Base-by-base conservation (phyloP, 1,284 basidiomycete genomes). In the Salmacisia buchloeana region DNA sequence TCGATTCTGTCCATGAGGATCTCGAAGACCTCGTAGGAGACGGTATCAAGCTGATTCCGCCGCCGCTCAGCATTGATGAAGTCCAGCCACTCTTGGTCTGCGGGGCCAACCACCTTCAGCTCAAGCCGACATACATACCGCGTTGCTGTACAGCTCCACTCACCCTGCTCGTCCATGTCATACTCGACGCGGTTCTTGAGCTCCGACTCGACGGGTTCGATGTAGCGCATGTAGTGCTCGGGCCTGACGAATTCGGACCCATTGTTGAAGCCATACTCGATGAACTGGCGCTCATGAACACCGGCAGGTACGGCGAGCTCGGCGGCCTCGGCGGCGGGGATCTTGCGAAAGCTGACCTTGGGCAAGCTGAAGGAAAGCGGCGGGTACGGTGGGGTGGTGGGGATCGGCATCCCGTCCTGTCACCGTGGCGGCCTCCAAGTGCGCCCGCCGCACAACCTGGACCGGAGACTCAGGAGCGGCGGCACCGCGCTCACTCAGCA, bases 111-210 rank as follows among this genome's bases (percentile, higher is more conserved):
- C n/a, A 57, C 60, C 27, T n/a, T 49, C 45, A 43, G 5, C 6
- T 43, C 39, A 49, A 29, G 36, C 41, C 35, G 21, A 69, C 35
- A 64, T 34, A 52, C 60, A 29, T 35, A 23, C 34, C 39, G 36
- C 35, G 25, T 3, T 27, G 27, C 12, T 29, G 18, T 10, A 21
- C 7, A 34, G 5, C 3, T 15, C 13, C 18, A 70, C 81, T 60
- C 45, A 90, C 92, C 93, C 86, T 97, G 94, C 79, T 97, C 96
- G 77, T 98, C 96, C 94, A 98, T 98, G 80, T 98, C 96, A 83
- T 99, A 99, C 80, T 98, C 96, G 54, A 97, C 94, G 77, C 94
- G 92, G 54, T 87, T 86, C 10, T 89, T 89, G 33, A 97, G 86
- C 69, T 98, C 96, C 60, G 86, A 87, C 80, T 99, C 94, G 69